Evolutionary conservation across 1,139 yeast species (phyloP).

Genomic region (Taphrina deformans): DNA sequence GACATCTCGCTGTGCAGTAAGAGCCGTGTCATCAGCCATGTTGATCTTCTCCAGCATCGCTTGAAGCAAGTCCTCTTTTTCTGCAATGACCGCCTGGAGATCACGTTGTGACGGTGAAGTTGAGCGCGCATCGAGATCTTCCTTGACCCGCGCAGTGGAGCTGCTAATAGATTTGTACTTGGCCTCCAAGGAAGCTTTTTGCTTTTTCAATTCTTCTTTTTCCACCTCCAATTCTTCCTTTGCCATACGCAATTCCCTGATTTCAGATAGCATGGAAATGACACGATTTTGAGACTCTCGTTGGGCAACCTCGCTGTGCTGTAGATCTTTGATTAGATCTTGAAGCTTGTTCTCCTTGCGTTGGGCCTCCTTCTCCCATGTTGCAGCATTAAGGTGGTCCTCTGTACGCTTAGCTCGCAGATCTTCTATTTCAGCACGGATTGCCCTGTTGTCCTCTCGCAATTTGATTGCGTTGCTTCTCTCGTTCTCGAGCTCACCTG

Average conservation of each 20-base stretch:
- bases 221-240: slow-evolving; percentile 43
- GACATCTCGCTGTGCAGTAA: slow-evolving; percentile 40
- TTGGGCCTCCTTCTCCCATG: slow-evolving; percentile 50
- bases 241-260: slow-evolving; percentile 42
- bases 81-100: background rate
- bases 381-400: slow-evolving; percentile 22
- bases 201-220: slow-evolving; percentile 46
- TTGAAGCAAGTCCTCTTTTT: slow-evolving; percentile 35
- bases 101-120: slow-evolving; percentile 18
- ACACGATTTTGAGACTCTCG: slow-evolving; percentile 47
- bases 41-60: slow-evolving; percentile 36
- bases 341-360: slow-evolving; percentile 57
- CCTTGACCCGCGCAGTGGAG: slow-evolving; percentile 37
- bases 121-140: background rate
- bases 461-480: slow-evolving; percentile 25
- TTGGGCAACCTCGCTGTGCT: slow-evolving; percentile 48
- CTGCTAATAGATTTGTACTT: slow-evolving; percentile 41
- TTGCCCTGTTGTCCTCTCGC: slow-evolving; percentile 31
- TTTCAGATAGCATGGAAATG: slow-evolving; percentile 45
- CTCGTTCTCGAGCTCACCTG: slow-evolving; percentile 33
- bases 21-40: slow-evolving; percentile 35
- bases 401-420: slow-evolving; percentile 31
- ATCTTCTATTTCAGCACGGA: slow-evolving; percentile 29
- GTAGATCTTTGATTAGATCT: slow-evolving; percentile 55
- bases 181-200: slow-evolving; percentile 46